phyloP scores from a whole-genome alignment of 83 land plant species.

The Thuja plicata region DNA sequence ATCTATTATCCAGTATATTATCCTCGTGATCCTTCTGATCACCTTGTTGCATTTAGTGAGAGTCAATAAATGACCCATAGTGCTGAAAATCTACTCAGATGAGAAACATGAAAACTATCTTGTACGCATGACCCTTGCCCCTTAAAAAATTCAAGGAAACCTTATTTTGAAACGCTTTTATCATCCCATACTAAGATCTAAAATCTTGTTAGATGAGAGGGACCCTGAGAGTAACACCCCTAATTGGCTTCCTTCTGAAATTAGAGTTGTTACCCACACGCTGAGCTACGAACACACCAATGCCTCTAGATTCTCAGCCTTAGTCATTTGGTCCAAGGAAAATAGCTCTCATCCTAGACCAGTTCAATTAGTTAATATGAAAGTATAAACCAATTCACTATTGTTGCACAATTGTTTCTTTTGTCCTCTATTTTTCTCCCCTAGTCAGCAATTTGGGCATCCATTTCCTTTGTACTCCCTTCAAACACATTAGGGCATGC shows the following conservation, averaged over 20 bases:
- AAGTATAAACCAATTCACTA: too few species aligned
- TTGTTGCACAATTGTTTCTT: too few species aligned
- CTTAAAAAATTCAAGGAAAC: background rate
- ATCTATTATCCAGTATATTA: too few species aligned
- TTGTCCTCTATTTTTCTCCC: too few species aligned
- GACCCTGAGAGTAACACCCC: background rate
- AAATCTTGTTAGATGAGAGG: background rate
- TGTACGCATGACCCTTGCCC: background rate
- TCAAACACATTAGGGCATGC: too few species aligned
- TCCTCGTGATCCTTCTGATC: background rate
- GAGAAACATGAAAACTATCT: background rate
- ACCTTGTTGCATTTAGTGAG: background rate
- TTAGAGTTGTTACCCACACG: constrained; percentile 21
- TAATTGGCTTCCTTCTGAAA: constrained; percentile 29
- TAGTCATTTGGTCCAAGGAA: constrained; percentile 19
- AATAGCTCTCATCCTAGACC: constrained; percentile 33
- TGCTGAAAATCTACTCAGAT: too few species aligned
- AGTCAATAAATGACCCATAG: too few species aligned
- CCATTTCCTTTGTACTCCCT: too few species aligned
- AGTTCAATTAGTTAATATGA: too few species aligned
- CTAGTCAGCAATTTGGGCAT: too few species aligned
- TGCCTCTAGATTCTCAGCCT: constrained; percentile 42
- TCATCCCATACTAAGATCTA: too few species aligned
- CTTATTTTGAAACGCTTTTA: background rate
- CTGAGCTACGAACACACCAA: constrained; percentile 59